Evolutionary conservation across 352 stramenopile species (phyloP), one percentile per base, ranked within the genome.

Genomic region (Phytopythium ostracodes): DNA sequence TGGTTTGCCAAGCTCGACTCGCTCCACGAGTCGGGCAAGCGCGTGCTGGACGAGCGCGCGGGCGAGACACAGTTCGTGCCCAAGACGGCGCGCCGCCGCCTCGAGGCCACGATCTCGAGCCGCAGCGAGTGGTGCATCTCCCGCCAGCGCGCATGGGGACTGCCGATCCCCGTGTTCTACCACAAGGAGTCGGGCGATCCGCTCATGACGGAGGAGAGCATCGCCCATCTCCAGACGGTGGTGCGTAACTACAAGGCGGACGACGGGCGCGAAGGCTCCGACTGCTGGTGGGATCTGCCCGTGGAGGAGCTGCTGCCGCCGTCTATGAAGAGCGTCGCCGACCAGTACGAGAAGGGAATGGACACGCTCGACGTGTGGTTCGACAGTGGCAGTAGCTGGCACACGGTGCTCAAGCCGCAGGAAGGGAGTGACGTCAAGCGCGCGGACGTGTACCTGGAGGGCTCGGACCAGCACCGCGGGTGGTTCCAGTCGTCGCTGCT

Each of bases 341-440:
- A 92, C 55, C 87, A 98, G 64, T 98, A 95, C 73, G 85, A 87
- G 20, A 98, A 98, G 70, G 96, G 97, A 31, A 98, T 79, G 20
- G 98, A 99, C 72, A 99, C 98, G 4, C 91, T 99, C 68, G 98
- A 99, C 75, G 98, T 99, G 38, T 99, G 98, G 98, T 99, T 99
- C 70, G 98, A 99, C 79, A 98, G 91, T 46, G 91, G 90, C 38
- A 91, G 79, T 36, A 91, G 76, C 56, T 94, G 87, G 87, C 70
- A 91, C 58, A 65, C 81, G 0, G 83, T 93, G 22, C 67, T 70
- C 15, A 43, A 72, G 49, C 76, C 80, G 43, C 72, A 83, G 0
- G 78, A 89, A 56, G 68, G 90, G 15, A 67, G 90, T 15, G 62
- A 65, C 31, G 62, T 63, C 44, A 94, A 92, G 67, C 89, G 92